Conservation (phyloP, 2,329 filamentous ascomycete genomes). For the Trichophyton benhamiae region DNA sequence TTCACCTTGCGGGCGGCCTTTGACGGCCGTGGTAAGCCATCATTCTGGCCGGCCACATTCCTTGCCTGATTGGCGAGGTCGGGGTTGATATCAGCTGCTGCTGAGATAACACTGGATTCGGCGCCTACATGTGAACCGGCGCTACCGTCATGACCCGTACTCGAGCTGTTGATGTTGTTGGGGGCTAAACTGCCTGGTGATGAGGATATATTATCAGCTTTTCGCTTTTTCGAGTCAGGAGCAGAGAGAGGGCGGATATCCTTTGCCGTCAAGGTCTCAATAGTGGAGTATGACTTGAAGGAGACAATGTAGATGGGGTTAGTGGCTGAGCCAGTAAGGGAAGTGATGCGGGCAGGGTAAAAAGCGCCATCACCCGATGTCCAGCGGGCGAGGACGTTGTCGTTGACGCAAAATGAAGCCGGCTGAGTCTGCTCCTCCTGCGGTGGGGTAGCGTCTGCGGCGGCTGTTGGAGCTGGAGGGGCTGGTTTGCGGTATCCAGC, state of each 20-base stretch:
- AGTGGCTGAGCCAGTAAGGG: constrained; percentile 81
- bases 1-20: constrained; percentile 70
- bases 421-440: constrained; percentile 44
- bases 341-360: constrained; percentile 86
- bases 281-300: constrained; percentile 76
- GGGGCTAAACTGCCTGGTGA: constrained; percentile 20
- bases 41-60: constrained; percentile 47
- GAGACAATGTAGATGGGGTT: constrained; percentile 89
- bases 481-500: constrained; percentile 42
- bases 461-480: background rate
- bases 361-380: constrained; percentile 75
- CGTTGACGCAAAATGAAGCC: constrained; percentile 68
- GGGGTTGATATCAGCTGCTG: constrained; percentile 54
- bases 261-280: constrained; percentile 66
- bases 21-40: constrained; percentile 45
- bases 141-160: background rate
- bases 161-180: background rate
- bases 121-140: background rate
- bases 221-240: constrained; percentile 62
- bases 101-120: constrained; percentile 49
- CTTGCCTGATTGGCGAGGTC: constrained; percentile 52
- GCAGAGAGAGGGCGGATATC: constrained; percentile 67
- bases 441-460: constrained; percentile 23
- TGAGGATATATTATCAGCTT: constrained; percentile 64
- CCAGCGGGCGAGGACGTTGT: constrained; percentile 84